phyloP scores from a whole-genome alignment of 768 basidiomycete species.

The Mycena rebaudengoi region DNA sequence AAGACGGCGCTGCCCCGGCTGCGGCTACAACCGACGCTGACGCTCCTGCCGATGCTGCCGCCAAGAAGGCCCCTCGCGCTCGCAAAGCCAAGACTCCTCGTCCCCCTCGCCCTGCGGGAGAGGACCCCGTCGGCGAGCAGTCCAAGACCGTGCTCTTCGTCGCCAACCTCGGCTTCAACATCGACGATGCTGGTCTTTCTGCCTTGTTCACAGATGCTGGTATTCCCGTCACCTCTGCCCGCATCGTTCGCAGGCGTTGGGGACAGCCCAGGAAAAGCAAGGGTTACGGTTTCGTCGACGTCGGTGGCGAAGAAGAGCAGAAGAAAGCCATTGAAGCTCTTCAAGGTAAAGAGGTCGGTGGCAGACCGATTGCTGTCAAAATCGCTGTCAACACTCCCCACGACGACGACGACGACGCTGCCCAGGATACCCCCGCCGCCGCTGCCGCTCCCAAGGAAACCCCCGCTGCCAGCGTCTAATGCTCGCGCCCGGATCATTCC shows the following conservation, averaged over 20 bases:
- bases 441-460: slow-evolving; percentile 28
- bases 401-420: slow-evolving; percentile 59
- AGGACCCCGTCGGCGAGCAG: slow-evolving; percentile 87
- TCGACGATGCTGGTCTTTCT: slow-evolving; percentile 84
- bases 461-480: slow-evolving; percentile 36
- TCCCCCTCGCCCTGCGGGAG: slow-evolving; percentile 73
- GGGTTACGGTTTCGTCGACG: slow-evolving; percentile 98
- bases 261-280: slow-evolving; percentile 89
- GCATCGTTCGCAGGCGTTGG: slow-evolving; percentile 87
- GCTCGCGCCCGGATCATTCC: slow-evolving; percentile 24
- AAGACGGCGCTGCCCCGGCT: slow-evolving; percentile 49
- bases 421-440: slow-evolving; percentile 33
- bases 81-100: slow-evolving; percentile 70
- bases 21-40: slow-evolving; percentile 47
- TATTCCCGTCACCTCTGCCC: slow-evolving; percentile 84
- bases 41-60: slow-evolving; percentile 44
- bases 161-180: slow-evolving; percentile 95
- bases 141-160: slow-evolving; percentile 93
- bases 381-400: slow-evolving; percentile 88
- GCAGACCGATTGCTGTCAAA: slow-evolving; percentile 91
- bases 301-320: slow-evolving; percentile 89
- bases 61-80: slow-evolving; percentile 59
- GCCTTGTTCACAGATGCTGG: slow-evolving; percentile 88
- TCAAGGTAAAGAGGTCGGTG: slow-evolving; percentile 88
- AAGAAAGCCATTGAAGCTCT: slow-evolving; percentile 88